A percentile compares a stretch with the other conserved stretches of the same genome.
Conservation (phyloP, 2,329 filamentous ascomycete genomes). For the Fusarium sp. region DNA sequence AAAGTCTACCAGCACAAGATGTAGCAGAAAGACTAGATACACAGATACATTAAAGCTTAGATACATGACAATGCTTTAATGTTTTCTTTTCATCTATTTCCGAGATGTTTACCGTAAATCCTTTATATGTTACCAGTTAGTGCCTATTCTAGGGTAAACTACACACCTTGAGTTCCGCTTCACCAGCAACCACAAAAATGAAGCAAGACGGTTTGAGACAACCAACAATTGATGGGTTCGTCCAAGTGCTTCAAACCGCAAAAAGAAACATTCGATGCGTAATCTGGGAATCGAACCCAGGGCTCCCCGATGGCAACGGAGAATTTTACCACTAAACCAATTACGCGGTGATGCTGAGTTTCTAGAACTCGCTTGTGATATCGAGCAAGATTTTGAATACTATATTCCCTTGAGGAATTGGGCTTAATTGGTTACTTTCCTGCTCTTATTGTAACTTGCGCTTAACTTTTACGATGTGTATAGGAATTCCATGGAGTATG, state of each 20-base stretch:
- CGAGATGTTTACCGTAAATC: neutral
- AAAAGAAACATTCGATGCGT: constrained; percentile 21
- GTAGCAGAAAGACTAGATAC: no score
- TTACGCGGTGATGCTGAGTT: constrained; percentile 13
- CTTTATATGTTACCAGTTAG: neutral
- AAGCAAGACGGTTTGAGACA: neutral
- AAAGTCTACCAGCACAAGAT: no score
- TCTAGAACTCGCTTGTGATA: neutral
- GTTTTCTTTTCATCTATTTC: neutral
- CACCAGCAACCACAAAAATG: neutral
- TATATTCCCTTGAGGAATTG: accelerated
- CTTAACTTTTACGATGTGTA: neutral
- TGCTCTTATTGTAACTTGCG: no score
- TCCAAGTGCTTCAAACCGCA: neutral
- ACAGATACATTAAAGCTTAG: no score
- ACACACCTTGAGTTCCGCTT: neutral
- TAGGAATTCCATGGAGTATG: neutral
- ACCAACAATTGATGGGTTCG: neutral
- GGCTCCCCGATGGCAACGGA: constrained; percentile 43
- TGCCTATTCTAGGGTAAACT: neutral
- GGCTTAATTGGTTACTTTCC: accelerated
- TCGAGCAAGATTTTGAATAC: accelerated
- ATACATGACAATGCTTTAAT: neutral
- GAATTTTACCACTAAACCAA: constrained; percentile 46
- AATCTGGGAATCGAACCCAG: constrained; percentile 45